Evolutionary conservation across 73 alveolate genomes (phyloP).

Genomic region (Paramecium tetraurelia): DNA sequence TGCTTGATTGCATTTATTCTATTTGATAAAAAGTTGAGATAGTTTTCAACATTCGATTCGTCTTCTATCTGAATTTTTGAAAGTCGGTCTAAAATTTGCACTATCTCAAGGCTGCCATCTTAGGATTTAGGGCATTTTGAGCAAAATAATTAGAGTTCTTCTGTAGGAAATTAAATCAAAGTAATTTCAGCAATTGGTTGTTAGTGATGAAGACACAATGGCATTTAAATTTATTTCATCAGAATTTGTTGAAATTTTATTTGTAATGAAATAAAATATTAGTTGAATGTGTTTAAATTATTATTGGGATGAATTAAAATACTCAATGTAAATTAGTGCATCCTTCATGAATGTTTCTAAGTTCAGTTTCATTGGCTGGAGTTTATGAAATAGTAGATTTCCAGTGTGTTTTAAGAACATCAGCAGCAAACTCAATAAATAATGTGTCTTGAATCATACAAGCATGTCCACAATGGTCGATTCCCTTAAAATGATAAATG

Average conservation of each 20-base stretch:
- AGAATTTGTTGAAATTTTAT: not conserved
- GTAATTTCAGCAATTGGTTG: not conserved
- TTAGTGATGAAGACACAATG: not conserved
- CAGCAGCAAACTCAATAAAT: not conserved
- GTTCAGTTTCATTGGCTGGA: not conserved
- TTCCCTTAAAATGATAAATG: not conserved
- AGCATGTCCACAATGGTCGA: constrained; percentile 59
- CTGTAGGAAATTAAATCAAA: not conserved
- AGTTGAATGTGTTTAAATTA: not conserved
- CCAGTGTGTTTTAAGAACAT: not conserved
- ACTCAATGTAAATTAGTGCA: constrained; percentile 14
- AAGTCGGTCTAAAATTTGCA: not conserved
- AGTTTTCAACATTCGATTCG: not conserved
- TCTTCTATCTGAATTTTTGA: not conserved
- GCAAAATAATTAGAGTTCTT: not conserved
- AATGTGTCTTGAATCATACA: constrained; percentile 45
- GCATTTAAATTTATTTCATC: not conserved
- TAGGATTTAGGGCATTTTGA: not conserved
- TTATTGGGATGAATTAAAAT: not conserved
- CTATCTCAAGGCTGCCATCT: not conserved
- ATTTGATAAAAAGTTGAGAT: not conserved
- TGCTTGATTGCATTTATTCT: not conserved
- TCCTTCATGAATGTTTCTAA: not conserved
- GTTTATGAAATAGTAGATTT: not conserved
- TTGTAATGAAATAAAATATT: not conserved